Evolutionary conservation across 139 green algal species (phyloP).

Genomic region (Tetraselmis striata): DNA sequence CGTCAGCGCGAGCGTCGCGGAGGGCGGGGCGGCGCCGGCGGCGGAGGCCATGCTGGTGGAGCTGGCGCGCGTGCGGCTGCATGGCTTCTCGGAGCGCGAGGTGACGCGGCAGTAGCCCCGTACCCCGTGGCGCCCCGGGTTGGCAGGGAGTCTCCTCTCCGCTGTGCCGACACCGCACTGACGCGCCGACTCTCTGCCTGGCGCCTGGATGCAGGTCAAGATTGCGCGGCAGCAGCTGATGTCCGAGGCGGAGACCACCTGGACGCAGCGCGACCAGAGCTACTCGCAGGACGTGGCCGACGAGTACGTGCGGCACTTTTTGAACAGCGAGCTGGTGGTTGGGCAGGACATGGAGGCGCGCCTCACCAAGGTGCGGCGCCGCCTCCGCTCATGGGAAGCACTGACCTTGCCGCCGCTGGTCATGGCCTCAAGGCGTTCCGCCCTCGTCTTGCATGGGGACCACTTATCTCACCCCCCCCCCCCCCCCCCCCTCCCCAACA

Average conservation of each 20-base stretch:
- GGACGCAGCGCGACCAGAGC: conserved; percentile 67
- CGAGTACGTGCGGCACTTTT: conserved; percentile 72
- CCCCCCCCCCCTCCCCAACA: neutral
- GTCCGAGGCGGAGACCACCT: conserved; percentile 60
- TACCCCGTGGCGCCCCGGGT: no score
- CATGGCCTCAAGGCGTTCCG: no score
- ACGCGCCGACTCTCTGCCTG: neutral
- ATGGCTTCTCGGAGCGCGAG: conserved; percentile 56
- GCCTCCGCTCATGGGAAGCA: no score
- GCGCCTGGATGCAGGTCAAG: neutral
- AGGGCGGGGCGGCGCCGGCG: conserved; percentile 2
- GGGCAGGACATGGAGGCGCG: conserved; percentile 63
- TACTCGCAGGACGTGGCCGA: conserved; percentile 51
- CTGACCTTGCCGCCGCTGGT: no score
- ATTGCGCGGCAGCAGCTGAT: neutral
- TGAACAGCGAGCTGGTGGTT: conserved; percentile 52
- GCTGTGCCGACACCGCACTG: neutral
- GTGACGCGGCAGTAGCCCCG: no score
- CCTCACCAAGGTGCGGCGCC: conserved; percentile 53
- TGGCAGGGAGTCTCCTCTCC: no score
- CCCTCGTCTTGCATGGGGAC: no score
- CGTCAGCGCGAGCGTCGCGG: conserved; percentile 21
- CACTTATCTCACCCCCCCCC: neutral
- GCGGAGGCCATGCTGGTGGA: conserved; percentile 53
- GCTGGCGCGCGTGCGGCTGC: conserved; percentile 62